phyloP scores from a whole-genome alignment of 129 eudicot species.

The Lonicera japonica region DNA sequence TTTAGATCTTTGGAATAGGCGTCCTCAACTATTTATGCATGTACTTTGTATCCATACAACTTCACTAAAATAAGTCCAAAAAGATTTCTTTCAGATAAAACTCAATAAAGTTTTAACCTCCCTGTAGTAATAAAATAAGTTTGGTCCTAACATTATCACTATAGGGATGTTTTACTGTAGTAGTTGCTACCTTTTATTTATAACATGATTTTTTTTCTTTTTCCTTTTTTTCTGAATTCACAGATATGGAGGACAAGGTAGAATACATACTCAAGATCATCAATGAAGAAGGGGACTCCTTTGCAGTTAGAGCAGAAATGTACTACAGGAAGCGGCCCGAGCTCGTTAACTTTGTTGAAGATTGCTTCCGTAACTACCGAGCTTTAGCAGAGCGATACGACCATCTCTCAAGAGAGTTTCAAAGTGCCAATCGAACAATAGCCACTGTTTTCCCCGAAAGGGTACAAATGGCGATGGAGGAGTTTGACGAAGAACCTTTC shows the following conservation, averaged over 20 bases:
- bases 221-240: slow-evolving; percentile 7
- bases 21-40: too few relatives aligned
- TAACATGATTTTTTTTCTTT: too few relatives aligned
- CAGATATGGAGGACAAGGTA: slow-evolving; percentile 73
- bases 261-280: slow-evolving; percentile 50
- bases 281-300: slow-evolving; percentile 67
- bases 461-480: slow-evolving; percentile 45
- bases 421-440: slow-evolving; percentile 60
- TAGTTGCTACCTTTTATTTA: too few relatives aligned
- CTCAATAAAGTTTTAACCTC: too few relatives aligned
- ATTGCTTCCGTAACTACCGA: slow-evolving; percentile 47
- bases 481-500: slow-evolving; percentile 40
- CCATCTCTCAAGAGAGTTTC: slow-evolving; percentile 57
- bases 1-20: too few relatives aligned
- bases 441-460: slow-evolving; percentile 62
- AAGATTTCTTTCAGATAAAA: too few relatives aligned
- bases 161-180: too few relatives aligned
- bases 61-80: too few relatives aligned
- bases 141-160: too few relatives aligned
- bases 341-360: slow-evolving; percentile 55
- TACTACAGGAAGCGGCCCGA: slow-evolving; percentile 60
- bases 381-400: slow-evolving; percentile 72
- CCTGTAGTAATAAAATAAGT: too few relatives aligned
- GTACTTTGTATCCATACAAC: too few relatives aligned
- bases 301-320: slow-evolving; percentile 58